Evolutionary conservation across 306 rosid genomes (phyloP).

Genomic region (Biancaea sappan): DNA sequence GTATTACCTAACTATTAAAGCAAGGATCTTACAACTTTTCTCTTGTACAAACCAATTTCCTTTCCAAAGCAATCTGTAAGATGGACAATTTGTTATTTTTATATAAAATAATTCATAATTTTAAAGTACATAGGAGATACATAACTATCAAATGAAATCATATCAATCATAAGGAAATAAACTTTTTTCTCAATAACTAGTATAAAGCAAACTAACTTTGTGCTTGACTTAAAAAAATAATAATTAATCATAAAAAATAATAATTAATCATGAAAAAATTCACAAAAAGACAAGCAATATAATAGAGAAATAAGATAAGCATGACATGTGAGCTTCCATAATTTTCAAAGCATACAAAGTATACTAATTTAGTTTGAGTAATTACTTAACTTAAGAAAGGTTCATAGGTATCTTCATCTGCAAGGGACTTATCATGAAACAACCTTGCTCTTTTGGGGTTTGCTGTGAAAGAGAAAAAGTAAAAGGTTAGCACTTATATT

Average conservation of each 20-base stretch:
- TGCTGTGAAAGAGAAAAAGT: conserved; percentile 51
- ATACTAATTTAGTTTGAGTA: conserved; percentile 17
- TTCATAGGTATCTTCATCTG: conserved; percentile 75
- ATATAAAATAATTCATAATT: conserved; percentile 6
- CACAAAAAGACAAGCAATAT: not conserved
- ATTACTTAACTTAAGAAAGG: conserved; percentile 85
- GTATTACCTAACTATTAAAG: conserved; percentile 74
- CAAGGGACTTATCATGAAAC: conserved; percentile 84
- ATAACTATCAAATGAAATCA: conserved; percentile 10
- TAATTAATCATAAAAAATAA: not conserved
- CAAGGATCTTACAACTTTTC: conserved; percentile 97
- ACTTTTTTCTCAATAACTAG: not conserved
- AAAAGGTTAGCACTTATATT: conserved; percentile 23
- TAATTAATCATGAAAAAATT: not conserved
- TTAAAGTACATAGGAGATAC: conserved; percentile 1
- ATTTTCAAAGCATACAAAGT: conserved; percentile 12
- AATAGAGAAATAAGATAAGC: conserved; percentile 18
- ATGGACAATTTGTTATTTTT: conserved; percentile 26
- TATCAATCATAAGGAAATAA: not conserved
- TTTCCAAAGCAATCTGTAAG: conserved; percentile 93
- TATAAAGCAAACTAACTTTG: not conserved
- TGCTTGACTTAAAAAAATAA: not conserved
- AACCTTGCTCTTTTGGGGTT: conserved; percentile 89
- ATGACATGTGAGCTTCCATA: not conserved
- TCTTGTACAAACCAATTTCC: conserved; percentile 97